Base-by-base conservation (phyloP, 2,329 filamentous ascomycete species). In the Fusarium humuli region DNA sequence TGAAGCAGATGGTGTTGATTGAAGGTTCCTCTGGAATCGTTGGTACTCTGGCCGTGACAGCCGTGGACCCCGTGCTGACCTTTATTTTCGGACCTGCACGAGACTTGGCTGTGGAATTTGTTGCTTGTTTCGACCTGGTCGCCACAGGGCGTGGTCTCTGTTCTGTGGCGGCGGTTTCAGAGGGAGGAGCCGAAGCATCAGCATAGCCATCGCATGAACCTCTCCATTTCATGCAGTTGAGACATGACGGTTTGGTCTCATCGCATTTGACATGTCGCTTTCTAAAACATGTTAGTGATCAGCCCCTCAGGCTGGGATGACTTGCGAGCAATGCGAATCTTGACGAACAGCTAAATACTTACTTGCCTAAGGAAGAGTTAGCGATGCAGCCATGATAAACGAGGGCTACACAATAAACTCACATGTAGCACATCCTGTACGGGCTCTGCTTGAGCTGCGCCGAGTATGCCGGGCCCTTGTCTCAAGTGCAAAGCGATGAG, bases 221-320 rank as follows among this genome's bases (percentile, higher is more conserved):
- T 52, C 77, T 74, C 77, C 80, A 82, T 70, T 80, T 82, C 58
- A 82, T 72, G 58, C 81, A 83, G 49, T 81, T 83, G 34, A 79
- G 75, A 62, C 81, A 83, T 7, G 79, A 77, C 20, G 81, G 81
- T 40, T 79, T 79, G 25, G 79, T 79, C 69, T 83, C 81, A 50
- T 83, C 81, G 58, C 81, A 83, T 70, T 83, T 83, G 40, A 83
- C 78, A 65, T 82, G 81, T 22, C 81, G 80, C 56, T 81, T 81
- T 55, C 80, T 81, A 45, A 7, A 34, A 20, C 6, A 20, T 62
- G 57, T 73, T 59, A 72, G 68, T 58, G 41, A 9, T 23, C 22
- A 12, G 16, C 58, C 63, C n/a, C 48, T n/a, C 42, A 32, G 44
- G 34, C 27, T 27, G 41, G 42, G 22, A 37, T n/a, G 14, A 32